These are phyloP conservation scores for Syzygium syzygioides DNA, from an alignment of 441 rosid genomes.

Conservation along the genomic window DNA sequence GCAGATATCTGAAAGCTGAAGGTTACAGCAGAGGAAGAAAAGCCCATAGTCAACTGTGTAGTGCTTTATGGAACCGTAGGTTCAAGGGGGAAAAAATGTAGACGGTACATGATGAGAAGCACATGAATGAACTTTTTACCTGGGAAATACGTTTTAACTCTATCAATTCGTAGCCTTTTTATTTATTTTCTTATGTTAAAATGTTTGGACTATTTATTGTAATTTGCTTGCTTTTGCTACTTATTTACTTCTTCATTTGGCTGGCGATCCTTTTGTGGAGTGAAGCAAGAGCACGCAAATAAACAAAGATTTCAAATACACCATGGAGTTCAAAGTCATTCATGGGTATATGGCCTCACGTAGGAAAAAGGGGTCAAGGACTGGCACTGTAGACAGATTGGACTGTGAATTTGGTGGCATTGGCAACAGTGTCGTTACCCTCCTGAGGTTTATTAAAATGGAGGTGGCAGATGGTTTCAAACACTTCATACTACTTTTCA, in stretches of 20 bases:
- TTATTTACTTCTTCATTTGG: not conserved
- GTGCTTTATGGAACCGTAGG: not conserved
- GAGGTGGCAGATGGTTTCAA: not conserved
- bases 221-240: not conserved
- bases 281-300: not conserved
- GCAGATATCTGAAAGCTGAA: not conserved
- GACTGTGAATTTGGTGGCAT: not conserved
- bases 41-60: not conserved
- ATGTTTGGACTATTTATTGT: not conserved
- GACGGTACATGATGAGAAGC: not conserved
- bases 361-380: not conserved
- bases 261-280: not conserved
- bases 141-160: not conserved
- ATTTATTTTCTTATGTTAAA: not conserved
- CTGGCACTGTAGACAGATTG: not conserved
- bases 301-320: not conserved
- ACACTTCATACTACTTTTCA: not conserved
- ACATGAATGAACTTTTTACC: not conserved
- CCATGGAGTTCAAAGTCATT: not conserved
- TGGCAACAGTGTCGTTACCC: not conserved
- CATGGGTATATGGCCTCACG: not conserved
- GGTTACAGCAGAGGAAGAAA: not conserved
- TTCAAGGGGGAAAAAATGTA: not conserved
- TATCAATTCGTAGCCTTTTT: not conserved
- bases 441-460: not conserved